Evolutionary conservation across 2,329 filamentous ascomycete genomes (phyloP).

Genomic region (Penicillium freii): DNA sequence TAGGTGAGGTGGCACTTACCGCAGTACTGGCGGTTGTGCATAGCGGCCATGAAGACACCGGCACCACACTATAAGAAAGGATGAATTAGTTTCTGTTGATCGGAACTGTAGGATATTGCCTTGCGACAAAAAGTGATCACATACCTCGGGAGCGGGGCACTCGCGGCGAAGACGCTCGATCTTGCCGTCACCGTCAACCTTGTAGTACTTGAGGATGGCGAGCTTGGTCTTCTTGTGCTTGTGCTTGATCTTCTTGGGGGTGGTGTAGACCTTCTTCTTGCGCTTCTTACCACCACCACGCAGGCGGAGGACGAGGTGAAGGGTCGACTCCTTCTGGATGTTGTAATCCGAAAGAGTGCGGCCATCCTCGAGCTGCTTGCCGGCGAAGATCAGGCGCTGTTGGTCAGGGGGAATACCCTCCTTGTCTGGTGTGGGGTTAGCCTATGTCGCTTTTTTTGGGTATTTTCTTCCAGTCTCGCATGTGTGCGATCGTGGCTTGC

Average conservation of each 20-base stretch:
- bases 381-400: conserved; percentile 99
- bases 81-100: conserved; percentile 34
- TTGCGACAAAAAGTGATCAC: conserved; percentile 36
- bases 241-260: conserved; percentile 99
- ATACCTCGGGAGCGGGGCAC: conserved; percentile 86
- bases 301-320: conserved; percentile 95
- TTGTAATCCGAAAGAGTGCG: conserved; percentile 99
- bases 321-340: conserved; percentile 99
- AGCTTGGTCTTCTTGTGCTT: conserved; percentile 99
- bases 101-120: neutral
- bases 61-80: conserved; percentile 74
- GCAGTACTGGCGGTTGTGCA: conserved; percentile 99
- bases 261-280: conserved; percentile 99
- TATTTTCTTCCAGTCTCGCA: neutral
- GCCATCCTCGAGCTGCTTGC: conserved; percentile 99
- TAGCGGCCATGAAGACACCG: conserved; percentile 99
- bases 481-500: neutral
- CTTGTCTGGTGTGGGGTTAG: conserved; percentile 66
- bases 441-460: neutral
- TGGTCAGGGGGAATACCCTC: conserved; percentile 99
- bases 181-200: conserved; percentile 99
- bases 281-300: conserved; percentile 99
- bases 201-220: conserved; percentile 99
- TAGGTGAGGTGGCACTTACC: conserved; percentile 69
- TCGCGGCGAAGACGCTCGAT: conserved; percentile 98